Conservation (phyloP, 2,329 filamentous ascomycete genomes). For the Rutstroemia sp. region DNA sequence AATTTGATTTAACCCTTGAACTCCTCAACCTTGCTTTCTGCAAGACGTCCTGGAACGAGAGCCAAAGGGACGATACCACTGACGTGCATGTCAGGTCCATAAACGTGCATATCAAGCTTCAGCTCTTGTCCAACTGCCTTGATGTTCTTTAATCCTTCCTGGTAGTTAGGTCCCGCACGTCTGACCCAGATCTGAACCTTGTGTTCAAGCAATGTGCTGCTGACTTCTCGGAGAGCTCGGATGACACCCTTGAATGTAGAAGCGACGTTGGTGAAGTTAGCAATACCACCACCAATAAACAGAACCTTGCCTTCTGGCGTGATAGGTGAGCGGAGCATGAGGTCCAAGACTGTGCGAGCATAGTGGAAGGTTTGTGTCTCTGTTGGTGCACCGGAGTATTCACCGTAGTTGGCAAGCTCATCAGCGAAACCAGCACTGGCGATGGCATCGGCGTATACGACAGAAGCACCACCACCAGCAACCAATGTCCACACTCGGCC, state of each 20-base stretch:
- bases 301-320: conserved; percentile 92
- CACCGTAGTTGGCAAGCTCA: conserved; percentile 98
- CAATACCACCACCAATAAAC: conserved; percentile 99
- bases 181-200: conserved; percentile 97
- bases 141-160: conserved; percentile 99
- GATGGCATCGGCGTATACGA: conserved; percentile 98
- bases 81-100: conserved; percentile 77
- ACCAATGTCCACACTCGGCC: conserved; percentile 98
- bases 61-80: conserved; percentile 94
- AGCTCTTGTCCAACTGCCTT: conserved; percentile 93
- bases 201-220: conserved; percentile 83
- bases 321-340: conserved; percentile 88
- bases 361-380: conserved; percentile 99
- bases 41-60: conserved; percentile 59
- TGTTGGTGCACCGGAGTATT: conserved; percentile 97
- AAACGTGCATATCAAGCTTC: conserved; percentile 89
- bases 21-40: conserved; percentile 53
- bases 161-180: conserved; percentile 92
- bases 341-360: conserved; percentile 89
- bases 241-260: conserved; percentile 99
- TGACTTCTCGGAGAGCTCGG: conserved; percentile 84
- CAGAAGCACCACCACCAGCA: conserved; percentile 97
- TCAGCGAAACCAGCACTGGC: conserved; percentile 91
- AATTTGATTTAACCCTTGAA: conserved; percentile 34
- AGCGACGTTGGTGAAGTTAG: conserved; percentile 99